Evolutionary conservation across 352 stramenopile genomes (phyloP).

Genomic region (Pythium plurisporium): DNA sequence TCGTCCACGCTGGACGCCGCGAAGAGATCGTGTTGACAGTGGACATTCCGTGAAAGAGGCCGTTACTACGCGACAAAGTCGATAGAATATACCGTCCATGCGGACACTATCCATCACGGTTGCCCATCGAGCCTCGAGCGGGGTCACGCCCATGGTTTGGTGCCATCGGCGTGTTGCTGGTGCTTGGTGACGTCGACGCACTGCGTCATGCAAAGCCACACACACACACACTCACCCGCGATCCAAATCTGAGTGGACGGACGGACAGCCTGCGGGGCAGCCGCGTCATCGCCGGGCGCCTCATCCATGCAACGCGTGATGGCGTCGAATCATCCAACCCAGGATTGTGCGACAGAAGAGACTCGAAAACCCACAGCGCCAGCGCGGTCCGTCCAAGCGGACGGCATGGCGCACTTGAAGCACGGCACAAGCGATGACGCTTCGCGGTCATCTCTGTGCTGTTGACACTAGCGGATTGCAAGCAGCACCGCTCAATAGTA

Average conservation of each 20-base stretch:
- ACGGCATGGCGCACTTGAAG: neutral
- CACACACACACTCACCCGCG: neutral
- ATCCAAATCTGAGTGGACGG: too few relatives aligned
- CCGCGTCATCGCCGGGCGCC: slow-evolving; percentile 4
- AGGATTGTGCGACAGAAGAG: neutral
- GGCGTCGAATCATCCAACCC: slow-evolving; percentile 13
- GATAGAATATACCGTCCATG: neutral
- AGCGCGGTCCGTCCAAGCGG: too few relatives aligned
- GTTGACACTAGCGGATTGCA: too few relatives aligned
- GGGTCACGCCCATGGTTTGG: too few relatives aligned
- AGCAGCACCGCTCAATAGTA: too few relatives aligned
- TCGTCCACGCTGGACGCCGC: slow-evolving; percentile 41
- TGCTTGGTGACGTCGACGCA: slow-evolving; percentile 7
- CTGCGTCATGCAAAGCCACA: slow-evolving; percentile 1
- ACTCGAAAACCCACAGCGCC: too few relatives aligned
- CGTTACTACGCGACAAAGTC: neutral
- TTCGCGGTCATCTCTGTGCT: neutral
- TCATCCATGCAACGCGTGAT: slow-evolving; percentile 16
- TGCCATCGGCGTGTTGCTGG: neutral
- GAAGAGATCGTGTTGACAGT: slow-evolving; percentile 59
- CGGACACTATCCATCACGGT: neutral
- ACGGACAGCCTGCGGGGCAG: too few relatives aligned
- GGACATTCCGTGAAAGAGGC: slow-evolving; percentile 30
- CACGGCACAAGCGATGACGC: neutral
- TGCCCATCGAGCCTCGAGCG: too few relatives aligned